These are phyloP conservation scores for Aspergillus costaricaensis DNA, from an alignment of 2,329 filamentous ascomycete genomes.

Conservation along the genomic window DNA sequence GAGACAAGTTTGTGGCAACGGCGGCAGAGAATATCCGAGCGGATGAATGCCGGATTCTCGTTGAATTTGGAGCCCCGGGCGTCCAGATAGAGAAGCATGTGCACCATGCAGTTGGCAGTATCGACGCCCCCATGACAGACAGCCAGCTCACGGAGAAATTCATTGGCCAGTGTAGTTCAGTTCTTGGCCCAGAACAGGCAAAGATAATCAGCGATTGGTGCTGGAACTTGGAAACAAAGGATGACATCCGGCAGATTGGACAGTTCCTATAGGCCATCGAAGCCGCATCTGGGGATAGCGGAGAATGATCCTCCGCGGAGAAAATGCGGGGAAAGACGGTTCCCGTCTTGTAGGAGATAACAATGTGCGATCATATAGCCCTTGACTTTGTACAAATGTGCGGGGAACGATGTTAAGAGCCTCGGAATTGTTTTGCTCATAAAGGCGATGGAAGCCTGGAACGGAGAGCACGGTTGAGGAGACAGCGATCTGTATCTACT, in stretches of 20 bases:
- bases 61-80: conserved; percentile 42
- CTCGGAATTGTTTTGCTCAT: neutral
- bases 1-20: conserved; percentile 50
- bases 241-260: conserved; percentile 33
- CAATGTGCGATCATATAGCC: neutral
- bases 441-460: neutral
- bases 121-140: conserved; percentile 52
- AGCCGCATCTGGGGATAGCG: neutral
- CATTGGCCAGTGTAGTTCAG: conserved; percentile 47
- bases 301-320: neutral
- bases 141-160: conserved; percentile 53
- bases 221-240: conserved; percentile 35
- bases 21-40: conserved; percentile 43
- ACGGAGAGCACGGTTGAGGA: neutral
- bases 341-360: neutral
- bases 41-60: conserved; percentile 46
- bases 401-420: neutral
- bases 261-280: conserved; percentile 12
- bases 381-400: neutral
- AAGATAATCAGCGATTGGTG: conserved; percentile 37
- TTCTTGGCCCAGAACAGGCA: conserved; percentile 44
- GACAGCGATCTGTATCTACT: neutral
- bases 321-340: neutral
- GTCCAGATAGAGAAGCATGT: conserved; percentile 48
- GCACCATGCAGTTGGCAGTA: conserved; percentile 53